phyloP scores from a whole-genome alignment of 2,329 filamentous ascomycete species.

The Paramyrothecium roridum region DNA sequence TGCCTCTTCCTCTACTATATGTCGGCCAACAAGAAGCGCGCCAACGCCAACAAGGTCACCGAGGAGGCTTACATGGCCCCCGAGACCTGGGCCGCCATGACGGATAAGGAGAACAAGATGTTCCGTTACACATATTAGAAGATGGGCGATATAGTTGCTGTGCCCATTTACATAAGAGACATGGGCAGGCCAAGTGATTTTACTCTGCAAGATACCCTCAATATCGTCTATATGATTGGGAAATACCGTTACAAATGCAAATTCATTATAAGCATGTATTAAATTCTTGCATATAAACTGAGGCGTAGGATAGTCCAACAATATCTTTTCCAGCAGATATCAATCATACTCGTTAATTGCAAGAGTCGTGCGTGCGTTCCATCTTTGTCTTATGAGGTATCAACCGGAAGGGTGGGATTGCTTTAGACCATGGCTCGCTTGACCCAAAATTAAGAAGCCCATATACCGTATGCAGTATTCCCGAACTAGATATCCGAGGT shows the following conservation, averaged over 20 bases:
- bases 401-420: too few species aligned
- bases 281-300: background rate
- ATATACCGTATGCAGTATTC: too few species aligned
- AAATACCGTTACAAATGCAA: background rate
- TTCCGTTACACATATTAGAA: slow-evolving; percentile 51
- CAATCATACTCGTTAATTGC: too few species aligned
- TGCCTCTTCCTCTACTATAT: slow-evolving; percentile 47
- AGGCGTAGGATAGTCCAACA: background rate
- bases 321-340: too few species aligned
- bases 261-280: background rate
- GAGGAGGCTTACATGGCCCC: slow-evolving; percentile 38
- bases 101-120: slow-evolving; percentile 54
- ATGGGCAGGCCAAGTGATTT: background rate
- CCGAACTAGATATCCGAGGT: too few species aligned
- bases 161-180: background rate
- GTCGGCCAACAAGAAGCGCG: slow-evolving; percentile 41
- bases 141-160: background rate
- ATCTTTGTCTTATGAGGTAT: too few species aligned
- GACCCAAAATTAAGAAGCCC: too few species aligned
- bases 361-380: too few species aligned
- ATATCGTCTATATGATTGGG: background rate
- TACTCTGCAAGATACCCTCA: background rate
- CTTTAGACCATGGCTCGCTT: too few species aligned
- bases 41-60: slow-evolving; percentile 21
- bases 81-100: slow-evolving; percentile 46